Evolutionary conservation across 2,329 filamentous ascomycete genomes (phyloP).

Genomic region (Dactylonectria macrodidyma): DNA sequence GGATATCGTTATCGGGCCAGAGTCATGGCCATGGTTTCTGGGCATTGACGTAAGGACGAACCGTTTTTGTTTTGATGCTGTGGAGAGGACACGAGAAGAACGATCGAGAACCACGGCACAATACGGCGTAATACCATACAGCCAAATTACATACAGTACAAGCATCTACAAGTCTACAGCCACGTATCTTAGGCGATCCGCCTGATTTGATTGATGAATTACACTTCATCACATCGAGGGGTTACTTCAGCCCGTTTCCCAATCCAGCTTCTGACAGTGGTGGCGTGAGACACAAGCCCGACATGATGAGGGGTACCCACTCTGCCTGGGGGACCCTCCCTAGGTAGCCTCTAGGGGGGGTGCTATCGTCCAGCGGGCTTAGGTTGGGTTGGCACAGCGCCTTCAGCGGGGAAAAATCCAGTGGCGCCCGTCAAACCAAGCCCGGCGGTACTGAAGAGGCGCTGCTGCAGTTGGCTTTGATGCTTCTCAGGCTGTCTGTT

Average conservation of each 20-base stretch:
- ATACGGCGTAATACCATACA: neutral
- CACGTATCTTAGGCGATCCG: neutral
- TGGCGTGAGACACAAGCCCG: conserved; percentile 29
- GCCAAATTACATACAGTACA: neutral
- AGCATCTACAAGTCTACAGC: conserved; percentile 7
- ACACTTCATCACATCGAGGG: neutral
- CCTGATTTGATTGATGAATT: conserved; percentile 15
- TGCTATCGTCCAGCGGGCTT: conserved; percentile 14
- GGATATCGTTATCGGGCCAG: neutral
- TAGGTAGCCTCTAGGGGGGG: neutral
- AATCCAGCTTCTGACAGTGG: conserved; percentile 29
- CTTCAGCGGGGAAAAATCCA: conserved; percentile 1
- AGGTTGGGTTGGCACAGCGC: conserved; percentile 1
- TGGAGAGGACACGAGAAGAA: neutral
- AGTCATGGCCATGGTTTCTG: neutral
- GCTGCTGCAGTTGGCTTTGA: neutral
- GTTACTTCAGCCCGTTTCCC: neutral
- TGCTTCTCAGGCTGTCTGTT: too few relatives aligned
- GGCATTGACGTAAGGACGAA: neutral
- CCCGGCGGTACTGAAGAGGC: neutral
- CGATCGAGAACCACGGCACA: neutral
- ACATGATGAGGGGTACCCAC: conserved; percentile 8
- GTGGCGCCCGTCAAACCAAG: conserved; percentile 15
- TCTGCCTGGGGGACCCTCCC: neutral
- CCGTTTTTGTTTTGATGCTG: neutral